Evolutionary conservation across 177 flowering plant species (phyloP), one percentile per base, ranked within the genome.

Genomic region (Telopea speciosissima): DNA sequence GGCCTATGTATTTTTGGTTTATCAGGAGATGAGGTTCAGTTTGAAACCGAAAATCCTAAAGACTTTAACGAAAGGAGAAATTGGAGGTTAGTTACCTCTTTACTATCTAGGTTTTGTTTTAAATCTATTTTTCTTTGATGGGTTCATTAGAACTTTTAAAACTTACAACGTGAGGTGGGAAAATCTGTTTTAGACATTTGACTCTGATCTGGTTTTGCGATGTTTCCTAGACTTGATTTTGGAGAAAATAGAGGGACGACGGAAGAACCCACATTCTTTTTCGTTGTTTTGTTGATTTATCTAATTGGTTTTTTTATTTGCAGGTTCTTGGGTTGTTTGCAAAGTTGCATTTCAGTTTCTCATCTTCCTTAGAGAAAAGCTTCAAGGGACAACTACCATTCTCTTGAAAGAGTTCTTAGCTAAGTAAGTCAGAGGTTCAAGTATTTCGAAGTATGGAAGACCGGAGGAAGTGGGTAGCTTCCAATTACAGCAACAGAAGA

Each of bases 291-390:
- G 8, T 8, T 28, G 31, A 8, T 58, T 33, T 45, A 28, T 25
- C 54, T 61, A 9, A 24, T 49, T 66, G 49, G 36, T n/a, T 19
- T 1, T 33, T 67, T 68, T 19, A 14, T 49, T 62, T 73, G 52
- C 75, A 68, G 75, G 68, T 40, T 4, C 31, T 14, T 9, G 60
- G 54, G 61, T 14, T 70, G 11, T 70, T 26, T 63, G 21, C 65
- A 22, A 28, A 60, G 22, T 33, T 52, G 62, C 67, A 70, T 62
- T 49, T 25, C 19, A 25, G 21, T 62, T 62, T 62, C 17, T n/a
- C 17, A 67, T 94, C 63, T 94, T 94, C 75, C 93, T 92, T 0
- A 77, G 88, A 68, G 87, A 88, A 66, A 92, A 69, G 75, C 91
- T 89, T 60, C 80, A 82, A 26, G 98, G 98, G 42, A 83, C 88